Percentiles rank a stretch among this genome's conserved stretches.
These are phyloP conservation scores for Mycena alexandri DNA, from an alignment of 768 basidiomycete species.

Conservation along the genomic window DNA sequence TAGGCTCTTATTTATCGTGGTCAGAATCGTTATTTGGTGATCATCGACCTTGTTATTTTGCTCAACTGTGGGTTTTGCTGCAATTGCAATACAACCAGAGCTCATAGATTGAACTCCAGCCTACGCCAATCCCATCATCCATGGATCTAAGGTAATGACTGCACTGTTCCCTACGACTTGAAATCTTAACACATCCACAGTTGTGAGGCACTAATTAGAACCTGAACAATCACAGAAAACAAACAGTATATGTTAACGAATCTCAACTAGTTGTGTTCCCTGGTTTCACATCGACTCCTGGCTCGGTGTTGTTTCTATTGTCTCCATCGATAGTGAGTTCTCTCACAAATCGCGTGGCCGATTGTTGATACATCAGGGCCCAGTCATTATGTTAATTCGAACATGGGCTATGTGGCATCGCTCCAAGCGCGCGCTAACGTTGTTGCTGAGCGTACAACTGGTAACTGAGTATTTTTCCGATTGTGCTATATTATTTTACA, in stretches of 20 bases:
- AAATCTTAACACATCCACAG: too few species aligned
- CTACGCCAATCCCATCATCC: conserved; percentile 3
- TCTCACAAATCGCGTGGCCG: too few species aligned
- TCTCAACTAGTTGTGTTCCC: background rate
- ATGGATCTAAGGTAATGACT: conserved; percentile 6
- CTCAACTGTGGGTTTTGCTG: background rate
- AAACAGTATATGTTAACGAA: too few species aligned
- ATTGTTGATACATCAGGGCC: too few species aligned
- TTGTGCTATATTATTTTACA: too few species aligned
- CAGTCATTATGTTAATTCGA: background rate
- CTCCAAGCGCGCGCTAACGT: background rate
- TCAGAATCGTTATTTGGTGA: conserved; percentile 7
- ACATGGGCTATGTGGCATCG: conserved; percentile 10
- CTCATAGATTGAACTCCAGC: background rate
- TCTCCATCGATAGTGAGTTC: background rate
- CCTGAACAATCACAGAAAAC: too few species aligned
- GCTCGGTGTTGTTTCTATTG: background rate
- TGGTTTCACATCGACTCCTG: conserved; percentile 9
- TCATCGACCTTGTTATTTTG: conserved; percentile 5
- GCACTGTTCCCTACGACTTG: too few species aligned
- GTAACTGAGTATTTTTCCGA: too few species aligned
- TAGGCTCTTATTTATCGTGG: too few species aligned
- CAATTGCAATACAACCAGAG: background rate
- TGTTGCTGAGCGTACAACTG: background rate
- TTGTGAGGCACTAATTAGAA: too few species aligned